Conservation (phyloP, 768 basidiomycete genomes). For the Tricholoma terreum region DNA sequence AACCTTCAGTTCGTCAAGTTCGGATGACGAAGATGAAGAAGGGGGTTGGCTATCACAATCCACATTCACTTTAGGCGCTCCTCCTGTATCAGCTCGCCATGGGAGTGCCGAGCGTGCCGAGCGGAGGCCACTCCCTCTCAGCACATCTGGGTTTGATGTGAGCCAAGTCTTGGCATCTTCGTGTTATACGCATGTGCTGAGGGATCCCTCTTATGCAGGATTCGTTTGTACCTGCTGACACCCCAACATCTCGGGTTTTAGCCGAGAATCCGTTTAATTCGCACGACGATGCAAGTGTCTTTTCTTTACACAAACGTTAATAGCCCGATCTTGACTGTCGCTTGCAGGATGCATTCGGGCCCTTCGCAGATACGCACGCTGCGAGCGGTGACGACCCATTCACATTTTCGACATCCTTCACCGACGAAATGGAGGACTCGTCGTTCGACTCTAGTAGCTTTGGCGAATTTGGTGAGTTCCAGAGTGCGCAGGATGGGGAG, state of each 20-base stretch:
- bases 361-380: constrained; percentile 69
- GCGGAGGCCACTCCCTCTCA: constrained; percentile 37
- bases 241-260: constrained; percentile 31
- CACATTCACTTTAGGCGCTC: constrained; percentile 56
- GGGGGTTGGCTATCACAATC: constrained; percentile 81
- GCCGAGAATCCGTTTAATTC: constrained; percentile 49
- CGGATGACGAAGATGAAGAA: constrained; percentile 76
- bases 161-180: constrained; percentile 21
- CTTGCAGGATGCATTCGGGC: constrained; percentile 67
- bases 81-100: constrained; percentile 47
- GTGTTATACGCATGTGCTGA: background rate
- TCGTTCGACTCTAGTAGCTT: constrained; percentile 61
- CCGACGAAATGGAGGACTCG: constrained; percentile 62
- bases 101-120: constrained; percentile 33
- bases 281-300: constrained; percentile 48
- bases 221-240: constrained; percentile 42
- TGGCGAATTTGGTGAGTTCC: constrained; percentile 81
- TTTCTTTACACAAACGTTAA: background rate
- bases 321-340: constrained; percentile 1
- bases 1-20: constrained; percentile 48
- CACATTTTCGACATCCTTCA: constrained; percentile 49
- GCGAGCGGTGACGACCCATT: constrained; percentile 51
- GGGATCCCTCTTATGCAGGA: constrained; percentile 34
- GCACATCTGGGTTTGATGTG: constrained; percentile 52
- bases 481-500: constrained; percentile 47